Conservation (phyloP, 306 rosid species). For the Castanea crenata region DNA sequence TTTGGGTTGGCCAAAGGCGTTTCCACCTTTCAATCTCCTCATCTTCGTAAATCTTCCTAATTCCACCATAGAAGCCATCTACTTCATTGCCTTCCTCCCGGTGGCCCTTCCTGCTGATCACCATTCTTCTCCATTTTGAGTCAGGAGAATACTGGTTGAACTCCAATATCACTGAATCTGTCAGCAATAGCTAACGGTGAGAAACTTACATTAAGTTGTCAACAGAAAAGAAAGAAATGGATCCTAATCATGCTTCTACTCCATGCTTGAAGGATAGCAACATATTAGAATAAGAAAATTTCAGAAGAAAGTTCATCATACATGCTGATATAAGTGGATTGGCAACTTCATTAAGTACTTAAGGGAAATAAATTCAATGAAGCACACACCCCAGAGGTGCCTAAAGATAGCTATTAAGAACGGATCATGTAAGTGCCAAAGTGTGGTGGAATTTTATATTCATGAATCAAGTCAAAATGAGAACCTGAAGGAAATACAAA, state of each 20-base stretch:
- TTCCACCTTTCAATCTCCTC: constrained; percentile 80
- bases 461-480: background rate
- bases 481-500: background rate
- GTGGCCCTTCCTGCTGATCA: constrained; percentile 64
- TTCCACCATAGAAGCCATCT: constrained; percentile 88
- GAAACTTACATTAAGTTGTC: background rate
- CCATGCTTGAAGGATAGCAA: background rate
- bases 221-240: background rate
- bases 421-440: background rate
- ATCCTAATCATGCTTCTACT: background rate
- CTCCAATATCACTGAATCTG: constrained; percentile 75
- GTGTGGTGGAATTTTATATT: background rate
- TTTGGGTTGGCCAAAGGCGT: constrained; percentile 59
- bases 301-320: background rate
- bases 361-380: background rate
- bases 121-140: constrained; percentile 72
- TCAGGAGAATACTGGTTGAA: constrained; percentile 73
- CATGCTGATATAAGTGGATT: background rate
- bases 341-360: background rate
- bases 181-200: constrained; percentile 26
- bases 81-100: constrained; percentile 77
- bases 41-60: constrained; percentile 60
- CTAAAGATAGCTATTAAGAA: background rate
- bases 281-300: background rate
- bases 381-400: background rate